Evolutionary conservation across 2,329 filamentous ascomycete species (phyloP), one percentile per base, ranked within the genome.

Genomic region (Stagonosporopsis chrysanthemi): DNA sequence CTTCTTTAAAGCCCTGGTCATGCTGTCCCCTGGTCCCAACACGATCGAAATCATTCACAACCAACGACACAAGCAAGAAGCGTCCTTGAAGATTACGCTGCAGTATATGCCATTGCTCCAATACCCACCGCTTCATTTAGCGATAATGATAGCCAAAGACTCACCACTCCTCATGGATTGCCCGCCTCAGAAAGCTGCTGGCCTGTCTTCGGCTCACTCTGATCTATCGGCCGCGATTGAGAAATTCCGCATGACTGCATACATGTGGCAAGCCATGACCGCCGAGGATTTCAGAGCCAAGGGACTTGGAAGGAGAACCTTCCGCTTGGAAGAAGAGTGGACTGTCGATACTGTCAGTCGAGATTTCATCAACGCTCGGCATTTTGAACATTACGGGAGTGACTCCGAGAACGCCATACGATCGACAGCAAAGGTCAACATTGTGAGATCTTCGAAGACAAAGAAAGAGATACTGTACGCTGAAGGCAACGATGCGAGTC

Each of bases 211-310:
- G 2, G 61, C 71, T 3, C 71, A 74, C 35, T 63, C 63, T 5
- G 65, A 66, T 40, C 55, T 75, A 6, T 59, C 69, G n/a, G 70
- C 70, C 28, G 71, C 68, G 4, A 64, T 72, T 35, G 64, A 66
- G 7, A 75, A 75, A 62, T 61, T 74, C 12, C 66, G 71, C n/a
- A 73, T 71, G 64, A 67, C 71, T 6, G 71, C 72, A 2, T 73
- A 72, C 56, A 74, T 74, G 71, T 74, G 71, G 71, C 71, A 75
- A 52, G 71, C 71, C 14, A 62, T 71, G 61, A 73, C 69, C n/a
- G 72, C 71, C 1, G 71, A 74, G 54, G 70, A 73, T 36, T 51
- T 73, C 61, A 64, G 66, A 1, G 23, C 51, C 17, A 68, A 70
- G 46, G 67, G 67, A 3, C 60, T 69, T 17, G 71, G 67, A 19